Evolutionary conservation across 2,329 filamentous ascomycete species (phyloP), one percentile per base, ranked within the genome.

Genomic region (Diaporthe australafricana): DNA sequence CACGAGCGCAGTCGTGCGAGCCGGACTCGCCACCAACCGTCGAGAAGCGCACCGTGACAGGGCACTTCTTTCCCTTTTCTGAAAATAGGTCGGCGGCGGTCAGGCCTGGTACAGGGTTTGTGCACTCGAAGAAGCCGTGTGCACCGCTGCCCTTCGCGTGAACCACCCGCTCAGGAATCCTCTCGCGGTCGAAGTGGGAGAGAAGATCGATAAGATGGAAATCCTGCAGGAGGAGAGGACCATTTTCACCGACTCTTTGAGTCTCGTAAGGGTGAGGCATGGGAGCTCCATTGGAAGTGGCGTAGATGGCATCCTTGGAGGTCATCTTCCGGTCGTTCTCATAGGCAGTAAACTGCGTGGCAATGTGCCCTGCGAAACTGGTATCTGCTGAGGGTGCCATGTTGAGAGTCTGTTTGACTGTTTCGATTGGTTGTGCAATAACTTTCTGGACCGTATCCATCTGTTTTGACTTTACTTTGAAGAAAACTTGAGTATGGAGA

Each of bases 1-100:
- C 92, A 72, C 93, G 89, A 40, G 91, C 92, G 75, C 89, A 90
- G 77, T 94, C 92, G 71, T 92, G 87, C 5, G 90, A 93, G 8
- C 92, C 92, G 71, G 89, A 89, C 80, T 94, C 92, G 72, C 92
- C 92, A 78, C 92, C 92, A 5, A 94, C 92, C 1, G 93, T 95
- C 0, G 92, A 94, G 81, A 95, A 94, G 5, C 93, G 90, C 53
- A 88, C 87, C 1, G 91, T 87, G 74, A 91, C 81, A 20, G 91
- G 89, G 60, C 91, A 93, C 80, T 89, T 89, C 84, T 94, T 94
- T 76, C 92, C 93, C 68, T 89, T 85, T 70, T 88, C 84, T 77
- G 84, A 87, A 77, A 91, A 88, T 70, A 88, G 83, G 69, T 83
- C 79, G 40, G 88, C 87, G 2, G 83, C 82, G 8, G 85, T 89